Base-by-base conservation (phyloP, 2,329 filamentous ascomycete genomes). In the Trichoderma guizhouense region DNA sequence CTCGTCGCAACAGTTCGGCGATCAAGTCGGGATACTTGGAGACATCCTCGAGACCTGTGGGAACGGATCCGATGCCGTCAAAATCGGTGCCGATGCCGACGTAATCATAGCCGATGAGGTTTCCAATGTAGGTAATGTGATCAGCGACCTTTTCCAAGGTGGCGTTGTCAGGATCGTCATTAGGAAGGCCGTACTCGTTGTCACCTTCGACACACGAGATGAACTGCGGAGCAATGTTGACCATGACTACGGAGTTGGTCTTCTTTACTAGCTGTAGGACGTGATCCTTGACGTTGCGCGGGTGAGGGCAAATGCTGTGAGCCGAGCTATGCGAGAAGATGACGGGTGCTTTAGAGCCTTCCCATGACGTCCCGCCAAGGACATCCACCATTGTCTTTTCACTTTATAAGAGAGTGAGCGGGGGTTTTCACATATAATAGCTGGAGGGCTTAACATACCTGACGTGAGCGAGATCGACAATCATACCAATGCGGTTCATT, bases 401-500 rank as follows among this genome's bases (percentile, higher is more conserved):
- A 76, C 92, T 84, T 87, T 36, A 8, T 32, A 28, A 30, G 24
- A 24, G 26, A 18, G 34, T 7, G 14, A 69, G 67, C n/a, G 26
- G 11, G 30, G 57, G 26, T 12, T 3, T 5, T 12, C 8, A 32
- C 14, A 28, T 15, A 34, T n/a, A 15, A 26, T 14, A 14, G 11
- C 1, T 32, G 72, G 9, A 57, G 21, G 24, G 24, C 12, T 57
- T 68, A 53, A 69, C 75, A 69, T 71, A 82, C 82, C 82, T 89
- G 5, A 85, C 85, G 80, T 98, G 95, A 7, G 92, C 88, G 43
- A 98, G 86, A 79, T 98, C 95, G 53, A 98, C 92, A n/a, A 98
- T 90, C 91, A 98, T 94, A 30, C 95, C 95, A 2, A 98, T 84
- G 3, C 95, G 89, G 80, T 98, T 98, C 95, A 98, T 98, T 84